These are phyloP conservation scores for Inga laurina DNA, from an alignment of 306 rosid genomes.

Conservation along the genomic window DNA sequence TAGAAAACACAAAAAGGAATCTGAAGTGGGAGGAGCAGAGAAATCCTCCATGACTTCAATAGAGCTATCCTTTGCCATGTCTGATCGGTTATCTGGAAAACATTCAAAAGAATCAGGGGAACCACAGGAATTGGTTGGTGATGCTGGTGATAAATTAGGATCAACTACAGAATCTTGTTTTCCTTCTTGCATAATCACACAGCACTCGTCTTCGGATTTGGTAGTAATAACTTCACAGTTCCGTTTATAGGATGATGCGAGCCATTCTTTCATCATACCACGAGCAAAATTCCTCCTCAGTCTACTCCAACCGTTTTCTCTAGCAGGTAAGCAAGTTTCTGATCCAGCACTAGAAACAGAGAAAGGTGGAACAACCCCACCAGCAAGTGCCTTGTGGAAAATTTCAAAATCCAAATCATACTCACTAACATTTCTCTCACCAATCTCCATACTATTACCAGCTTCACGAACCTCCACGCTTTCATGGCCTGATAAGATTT, in stretches of 20 bases:
- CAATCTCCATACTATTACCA: not conserved
- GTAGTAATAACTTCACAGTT: conserved; percentile 32
- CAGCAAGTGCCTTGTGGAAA: conserved; percentile 79
- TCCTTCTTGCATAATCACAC: conserved; percentile 41
- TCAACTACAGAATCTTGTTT: conserved; percentile 37
- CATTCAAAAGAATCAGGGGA: conserved; percentile 75
- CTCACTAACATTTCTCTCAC: conserved; percentile 57
- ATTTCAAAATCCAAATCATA: conserved; percentile 83
- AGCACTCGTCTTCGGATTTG: conserved; percentile 32
- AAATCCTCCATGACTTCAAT: conserved; percentile 27
- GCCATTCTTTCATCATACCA: conserved; percentile 60
- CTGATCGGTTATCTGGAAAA: conserved; percentile 47
- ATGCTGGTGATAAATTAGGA: conserved; percentile 47
- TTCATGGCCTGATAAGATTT: conserved; percentile 42
- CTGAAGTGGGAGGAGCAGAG: conserved; percentile 49
- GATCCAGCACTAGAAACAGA: conserved; percentile 60
- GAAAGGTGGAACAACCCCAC: conserved; percentile 91
- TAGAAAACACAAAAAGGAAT: conserved; percentile 60
- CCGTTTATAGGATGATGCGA: conserved; percentile 56
- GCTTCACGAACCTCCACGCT: conserved; percentile 25
- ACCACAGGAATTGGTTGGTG: conserved; percentile 53
- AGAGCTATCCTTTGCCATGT: conserved; percentile 36
- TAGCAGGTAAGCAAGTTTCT: conserved; percentile 82
- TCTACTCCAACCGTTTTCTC: conserved; percentile 84
- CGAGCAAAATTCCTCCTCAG: conserved; percentile 58